These are phyloP conservation scores for Phytopythium ostracodes DNA, from an alignment of 352 stramenopile species.

Conservation along the genomic window DNA sequence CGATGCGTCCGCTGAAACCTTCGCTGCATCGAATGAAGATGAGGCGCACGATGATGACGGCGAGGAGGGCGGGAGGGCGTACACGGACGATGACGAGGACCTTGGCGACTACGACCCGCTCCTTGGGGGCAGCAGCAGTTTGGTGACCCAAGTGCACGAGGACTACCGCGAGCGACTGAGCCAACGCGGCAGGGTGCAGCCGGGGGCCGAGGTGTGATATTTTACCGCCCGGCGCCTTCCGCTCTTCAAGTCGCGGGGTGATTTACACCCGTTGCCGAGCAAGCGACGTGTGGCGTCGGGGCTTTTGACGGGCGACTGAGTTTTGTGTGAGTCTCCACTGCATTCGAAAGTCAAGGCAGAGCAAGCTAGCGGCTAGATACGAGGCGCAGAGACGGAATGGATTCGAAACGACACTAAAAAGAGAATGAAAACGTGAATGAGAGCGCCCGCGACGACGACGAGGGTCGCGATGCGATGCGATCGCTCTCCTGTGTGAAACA, in stretches of 20 bases:
- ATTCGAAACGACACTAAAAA: slow-evolving; percentile 4
- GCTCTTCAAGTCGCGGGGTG: not conserved
- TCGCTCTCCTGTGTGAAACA: not conserved
- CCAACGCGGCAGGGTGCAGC: slow-evolving; percentile 20
- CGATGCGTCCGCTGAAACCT: slow-evolving; percentile 19
- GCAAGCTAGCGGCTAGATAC: not conserved
- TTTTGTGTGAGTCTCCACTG: not conserved
- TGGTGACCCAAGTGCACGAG: slow-evolving; percentile 71
- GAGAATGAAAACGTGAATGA: not conserved
- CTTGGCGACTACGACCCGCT: slow-evolving; percentile 67
- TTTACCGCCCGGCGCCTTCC: not conserved
- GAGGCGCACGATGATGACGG: slow-evolving; percentile 12
- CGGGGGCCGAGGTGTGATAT: slow-evolving; percentile 1
- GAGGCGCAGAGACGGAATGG: not conserved
- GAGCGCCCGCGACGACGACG: not conserved
- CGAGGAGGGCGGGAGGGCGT: slow-evolving; percentile 17
- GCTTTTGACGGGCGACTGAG: not conserved
- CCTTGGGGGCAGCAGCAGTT: slow-evolving; percentile 46
- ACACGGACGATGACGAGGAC: slow-evolving; percentile 33
- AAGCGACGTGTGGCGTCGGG: not conserved
- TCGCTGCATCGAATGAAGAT: slow-evolving; percentile 14
- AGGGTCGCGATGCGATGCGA: not conserved
- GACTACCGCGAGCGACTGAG: slow-evolving; percentile 73
- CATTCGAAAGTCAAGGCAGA: not conserved
- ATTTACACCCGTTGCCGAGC: no score